Conservation (phyloP, 768 basidiomycete species). For the Boletus subcaerulescens region DNA sequence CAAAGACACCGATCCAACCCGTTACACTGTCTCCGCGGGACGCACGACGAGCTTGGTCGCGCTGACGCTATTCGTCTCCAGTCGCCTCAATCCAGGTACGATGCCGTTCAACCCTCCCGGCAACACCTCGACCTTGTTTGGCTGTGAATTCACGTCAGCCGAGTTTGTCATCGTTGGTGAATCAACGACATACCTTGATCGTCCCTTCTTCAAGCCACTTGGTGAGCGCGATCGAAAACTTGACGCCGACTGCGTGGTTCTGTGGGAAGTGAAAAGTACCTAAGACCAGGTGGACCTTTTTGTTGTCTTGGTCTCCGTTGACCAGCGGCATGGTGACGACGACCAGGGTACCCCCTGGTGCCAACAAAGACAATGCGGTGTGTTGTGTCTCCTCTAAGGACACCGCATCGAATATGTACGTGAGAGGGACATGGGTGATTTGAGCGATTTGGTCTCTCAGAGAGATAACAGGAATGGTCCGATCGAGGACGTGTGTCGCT, state of each 20-base stretch:
- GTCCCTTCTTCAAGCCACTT: slow-evolving; percentile 17
- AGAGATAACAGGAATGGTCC: slow-evolving; percentile 14
- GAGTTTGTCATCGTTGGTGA: no score
- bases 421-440: slow-evolving; percentile 5
- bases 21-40: slow-evolving; percentile 8
- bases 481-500: slow-evolving; percentile 37
- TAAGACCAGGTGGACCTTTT: neutral
- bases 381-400: slow-evolving; percentile 33
- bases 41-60: slow-evolving; percentile 39
- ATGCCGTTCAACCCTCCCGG: slow-evolving; percentile 37
- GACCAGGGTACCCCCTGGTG: slow-evolving; percentile 29
- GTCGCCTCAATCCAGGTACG: slow-evolving; percentile 27
- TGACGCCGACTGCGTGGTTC: slow-evolving; percentile 8
- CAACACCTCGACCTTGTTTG: slow-evolving; percentile 37
- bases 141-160: slow-evolving; percentile 19
- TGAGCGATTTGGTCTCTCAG: slow-evolving; percentile 7
- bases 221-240: slow-evolving; percentile 9
- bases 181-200: slow-evolving; percentile 11
- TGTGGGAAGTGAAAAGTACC: slow-evolving; percentile 4
- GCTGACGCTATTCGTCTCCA: slow-evolving; percentile 33
- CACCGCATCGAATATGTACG: slow-evolving; percentile 30
- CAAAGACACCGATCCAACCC: neutral
- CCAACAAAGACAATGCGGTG: slow-evolving; percentile 27
- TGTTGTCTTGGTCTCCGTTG: neutral
- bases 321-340: slow-evolving; percentile 1